Percentiles rank a stretch among this genome's conserved stretches.
These are phyloP conservation scores for Peterozyma xylosa DNA, from an alignment of 805 yeast genomes.

Conservation along the genomic window DNA sequence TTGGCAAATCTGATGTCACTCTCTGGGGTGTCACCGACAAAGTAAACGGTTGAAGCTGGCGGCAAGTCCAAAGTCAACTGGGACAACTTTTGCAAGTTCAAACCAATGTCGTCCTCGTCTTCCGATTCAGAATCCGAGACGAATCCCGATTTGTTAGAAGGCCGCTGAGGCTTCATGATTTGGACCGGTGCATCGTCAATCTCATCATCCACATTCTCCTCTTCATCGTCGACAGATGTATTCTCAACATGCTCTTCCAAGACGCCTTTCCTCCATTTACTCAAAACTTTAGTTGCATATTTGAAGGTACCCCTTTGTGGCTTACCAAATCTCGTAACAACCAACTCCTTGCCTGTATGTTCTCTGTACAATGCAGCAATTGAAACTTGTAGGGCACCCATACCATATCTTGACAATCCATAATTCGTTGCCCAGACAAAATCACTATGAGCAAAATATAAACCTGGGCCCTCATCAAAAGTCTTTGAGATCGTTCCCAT, in stretches of 20 bases:
- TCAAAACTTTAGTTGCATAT: constrained; percentile 72
- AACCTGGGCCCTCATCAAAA: constrained; percentile 70
- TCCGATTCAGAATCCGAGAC: constrained; percentile 24
- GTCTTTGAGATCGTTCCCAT: constrained; percentile 77
- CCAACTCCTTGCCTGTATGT: constrained; percentile 74
- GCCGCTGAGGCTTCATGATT: constrained; percentile 1
- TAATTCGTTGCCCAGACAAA: constrained; percentile 92
- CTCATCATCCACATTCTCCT: constrained; percentile 14
- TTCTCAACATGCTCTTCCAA: constrained; percentile 66
- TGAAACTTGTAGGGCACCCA: constrained; percentile 91
- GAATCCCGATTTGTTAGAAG: constrained; percentile 13
- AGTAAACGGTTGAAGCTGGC: constrained; percentile 80
- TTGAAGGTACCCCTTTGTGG: constrained; percentile 84
- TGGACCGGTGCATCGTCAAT: constrained; percentile 13
- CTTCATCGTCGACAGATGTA: constrained; percentile 15
- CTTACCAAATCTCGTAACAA: constrained; percentile 81
- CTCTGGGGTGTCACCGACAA: constrained; percentile 88
- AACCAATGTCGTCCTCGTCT: constrained; percentile 30
- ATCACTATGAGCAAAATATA: constrained; percentile 87
- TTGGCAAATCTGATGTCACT: constrained; percentile 84
- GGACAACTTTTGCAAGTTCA: constrained; percentile 37
- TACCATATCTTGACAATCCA: constrained; percentile 76
- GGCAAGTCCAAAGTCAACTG: constrained; percentile 51
- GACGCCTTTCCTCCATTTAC: constrained; percentile 72
- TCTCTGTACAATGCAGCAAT: constrained; percentile 80